Evolutionary conservation across 495 filamentous ascomycete species (phyloP).

Genomic region (Cryomyces minteri): DNA sequence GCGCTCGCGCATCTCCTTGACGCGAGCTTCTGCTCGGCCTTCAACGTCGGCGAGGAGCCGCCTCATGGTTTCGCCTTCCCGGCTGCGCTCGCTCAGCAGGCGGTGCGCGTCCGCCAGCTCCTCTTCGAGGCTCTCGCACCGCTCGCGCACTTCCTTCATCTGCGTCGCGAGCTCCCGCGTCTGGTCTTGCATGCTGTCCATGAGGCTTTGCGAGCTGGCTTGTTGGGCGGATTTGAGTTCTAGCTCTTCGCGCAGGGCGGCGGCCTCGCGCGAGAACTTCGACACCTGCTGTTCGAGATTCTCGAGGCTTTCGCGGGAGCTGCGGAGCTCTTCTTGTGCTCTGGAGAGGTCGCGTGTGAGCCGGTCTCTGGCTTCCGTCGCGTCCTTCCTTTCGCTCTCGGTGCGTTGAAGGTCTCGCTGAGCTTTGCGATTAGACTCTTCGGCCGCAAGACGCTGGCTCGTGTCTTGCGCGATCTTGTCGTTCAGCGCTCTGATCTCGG

Average conservation of each 20-base stretch:
- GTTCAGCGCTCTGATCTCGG: constrained; percentile 55
- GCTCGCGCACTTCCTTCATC: constrained; percentile 72
- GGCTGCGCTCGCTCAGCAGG: constrained; percentile 76
- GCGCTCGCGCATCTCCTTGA: constrained; percentile 73
- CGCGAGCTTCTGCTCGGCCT: constrained; percentile 54
- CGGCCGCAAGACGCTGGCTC: constrained; percentile 47
- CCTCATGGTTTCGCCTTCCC: constrained; percentile 91
- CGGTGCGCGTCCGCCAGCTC: constrained; percentile 78
- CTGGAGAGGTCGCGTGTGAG: constrained; percentile 45
- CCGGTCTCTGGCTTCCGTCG: constrained; percentile 51
- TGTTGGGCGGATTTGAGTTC: constrained; percentile 75
- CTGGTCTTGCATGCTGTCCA: constrained; percentile 87
- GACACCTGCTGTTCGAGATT: constrained; percentile 54
- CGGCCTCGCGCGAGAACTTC: constrained; percentile 43
- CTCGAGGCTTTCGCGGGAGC: constrained; percentile 39
- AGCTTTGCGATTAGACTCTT: constrained; percentile 51
- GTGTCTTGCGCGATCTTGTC: constrained; percentile 61
- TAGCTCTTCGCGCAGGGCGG: constrained; percentile 57
- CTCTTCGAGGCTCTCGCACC: constrained; percentile 80
- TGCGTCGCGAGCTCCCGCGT: constrained; percentile 75
- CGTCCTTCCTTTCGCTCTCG: constrained; percentile 61
- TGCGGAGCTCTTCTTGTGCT: constrained; percentile 47
- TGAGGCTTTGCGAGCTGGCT: constrained; percentile 61
- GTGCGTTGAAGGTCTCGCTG: constrained; percentile 57
- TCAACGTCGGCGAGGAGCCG: constrained; percentile 76